A percentile compares a stretch with the other conserved stretches of the same genome.
These are phyloP conservation scores for Mucor velutinosus DNA, from an alignment of 371 early-diverging fungal species.

Conservation along the genomic window DNA sequence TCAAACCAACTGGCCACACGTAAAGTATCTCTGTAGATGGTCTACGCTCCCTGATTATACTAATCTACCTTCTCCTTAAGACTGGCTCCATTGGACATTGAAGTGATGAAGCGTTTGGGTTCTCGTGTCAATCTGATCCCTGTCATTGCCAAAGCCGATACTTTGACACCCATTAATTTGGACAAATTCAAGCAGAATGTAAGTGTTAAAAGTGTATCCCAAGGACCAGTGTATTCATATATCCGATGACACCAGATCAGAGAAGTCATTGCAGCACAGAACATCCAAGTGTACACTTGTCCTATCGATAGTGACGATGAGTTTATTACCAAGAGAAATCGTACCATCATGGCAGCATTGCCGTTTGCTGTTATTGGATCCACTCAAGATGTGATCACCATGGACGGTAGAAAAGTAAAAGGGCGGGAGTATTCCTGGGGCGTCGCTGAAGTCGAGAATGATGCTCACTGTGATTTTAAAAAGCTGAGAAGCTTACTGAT, in stretches of 20 bases:
- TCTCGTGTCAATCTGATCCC: slow-evolving; percentile 90
- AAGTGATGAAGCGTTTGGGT: slow-evolving; percentile 86
- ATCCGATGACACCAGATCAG: slow-evolving; percentile 58
- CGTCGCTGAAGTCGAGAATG: slow-evolving; percentile 90
- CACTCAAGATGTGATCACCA: slow-evolving; percentile 79
- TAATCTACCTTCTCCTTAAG: slow-evolving; percentile 2
- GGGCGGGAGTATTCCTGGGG: slow-evolving; percentile 97
- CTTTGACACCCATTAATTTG: slow-evolving; percentile 82
- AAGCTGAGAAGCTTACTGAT: slow-evolving; percentile 93
- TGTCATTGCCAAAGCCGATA: slow-evolving; percentile 94
- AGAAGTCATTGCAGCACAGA: slow-evolving; percentile 77
- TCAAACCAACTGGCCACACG: slow-evolving; percentile 90
- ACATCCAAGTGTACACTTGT: slow-evolving; percentile 82
- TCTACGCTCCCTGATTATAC: neutral
- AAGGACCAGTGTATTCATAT: neutral
- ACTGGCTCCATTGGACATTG: slow-evolving; percentile 84
- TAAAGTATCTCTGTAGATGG: slow-evolving; percentile 34
- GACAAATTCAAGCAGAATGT: slow-evolving; percentile 82
- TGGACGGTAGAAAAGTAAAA: slow-evolving; percentile 78
- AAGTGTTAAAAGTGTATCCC: slow-evolving; percentile 21
- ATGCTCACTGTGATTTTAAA: slow-evolving; percentile 90
- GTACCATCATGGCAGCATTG: slow-evolving; percentile 85
- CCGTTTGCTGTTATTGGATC: slow-evolving; percentile 97
- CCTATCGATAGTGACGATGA: slow-evolving; percentile 92
- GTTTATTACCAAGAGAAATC: slow-evolving; percentile 75